Evolutionary conservation across 2,329 filamentous ascomycete genomes (phyloP), one percentile per base, ranked within the genome.

Genomic region (Paramyrothecium roridum): DNA sequence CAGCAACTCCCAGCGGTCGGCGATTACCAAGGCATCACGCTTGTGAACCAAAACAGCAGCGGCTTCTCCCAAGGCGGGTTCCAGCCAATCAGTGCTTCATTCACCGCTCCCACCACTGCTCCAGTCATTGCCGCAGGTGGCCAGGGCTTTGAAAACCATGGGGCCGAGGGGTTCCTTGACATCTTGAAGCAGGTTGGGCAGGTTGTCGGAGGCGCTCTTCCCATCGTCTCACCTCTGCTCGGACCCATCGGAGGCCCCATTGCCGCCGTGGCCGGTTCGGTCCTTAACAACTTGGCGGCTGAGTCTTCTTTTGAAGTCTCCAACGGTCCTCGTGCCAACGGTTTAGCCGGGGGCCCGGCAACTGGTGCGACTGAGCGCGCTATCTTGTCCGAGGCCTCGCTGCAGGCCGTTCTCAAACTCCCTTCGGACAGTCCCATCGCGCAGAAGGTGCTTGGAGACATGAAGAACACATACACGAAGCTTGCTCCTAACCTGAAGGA

Each of bases 141-240:
- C 17, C 33, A 37, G 8, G 19, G 20, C 23, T 19, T 22, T 11
- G 40, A 21, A 22, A 53, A 47, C n/a, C 12, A 20, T 11, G 54
- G 58, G 4, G 52, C 56, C n/a, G 59, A 67, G 53, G 56, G 55
- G 3, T 64, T 67, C 48, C 19, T 63, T 2, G 60, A 67, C 20
- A 48, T 63, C 20, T 52, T 67, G 13, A 61, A 61, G 53, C 34
- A 10, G 3, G 56, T 63, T 4, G 58, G 55, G 1, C 47, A 49
- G 1, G 52, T 57, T 1, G 57, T 55, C 3, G 55, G 56, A 6
- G 43, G 50, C 21, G 19, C 54, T 6, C 2, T 58, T 1, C 56
- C 58, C 4, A 16, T 52, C 10, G 54, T 50, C 17, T 55, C 54
- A 8, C 40, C 54, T 17, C 34, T 62, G 8, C 54, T 61, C 3